Conservation (phyloP, 352 stramenopile species). For the Phytophthora pistaciae region DNA sequence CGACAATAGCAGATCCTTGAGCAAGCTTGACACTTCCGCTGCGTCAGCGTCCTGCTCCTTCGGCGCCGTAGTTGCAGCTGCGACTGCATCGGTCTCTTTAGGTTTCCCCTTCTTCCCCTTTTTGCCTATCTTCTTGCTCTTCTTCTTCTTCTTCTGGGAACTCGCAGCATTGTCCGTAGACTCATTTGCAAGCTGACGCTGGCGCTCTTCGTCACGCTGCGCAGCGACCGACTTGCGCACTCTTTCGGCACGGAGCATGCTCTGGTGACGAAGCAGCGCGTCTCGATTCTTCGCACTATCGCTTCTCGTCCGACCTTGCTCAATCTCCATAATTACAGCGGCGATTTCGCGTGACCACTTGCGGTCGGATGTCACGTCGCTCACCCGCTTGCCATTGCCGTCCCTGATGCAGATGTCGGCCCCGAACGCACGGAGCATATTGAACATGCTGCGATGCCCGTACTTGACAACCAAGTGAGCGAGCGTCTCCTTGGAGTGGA, state of each 20-base stretch:
- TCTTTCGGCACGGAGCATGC: neutral
- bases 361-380: neutral
- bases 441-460: neutral
- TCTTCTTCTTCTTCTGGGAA: neutral
- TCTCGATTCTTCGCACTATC: neutral
- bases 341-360: neutral
- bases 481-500: slow-evolving; percentile 28
- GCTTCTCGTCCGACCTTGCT: neutral
- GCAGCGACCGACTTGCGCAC: neutral
- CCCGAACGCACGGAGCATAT: neutral
- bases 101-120: neutral
- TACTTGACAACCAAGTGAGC: slow-evolving; percentile 27
- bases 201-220: neutral
- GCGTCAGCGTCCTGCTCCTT: no score
- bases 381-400: neutral
- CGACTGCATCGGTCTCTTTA: neutral
- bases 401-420: neutral
- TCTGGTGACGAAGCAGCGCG: neutral
- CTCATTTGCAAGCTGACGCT: neutral
- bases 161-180: neutral
- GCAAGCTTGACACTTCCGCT: neutral
- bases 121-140: neutral
- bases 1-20: neutral
- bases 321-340: neutral
- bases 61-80: neutral